Base-by-base conservation (phyloP, 192 early-diverging fungal genomes). In the Podila horticola region DNA sequence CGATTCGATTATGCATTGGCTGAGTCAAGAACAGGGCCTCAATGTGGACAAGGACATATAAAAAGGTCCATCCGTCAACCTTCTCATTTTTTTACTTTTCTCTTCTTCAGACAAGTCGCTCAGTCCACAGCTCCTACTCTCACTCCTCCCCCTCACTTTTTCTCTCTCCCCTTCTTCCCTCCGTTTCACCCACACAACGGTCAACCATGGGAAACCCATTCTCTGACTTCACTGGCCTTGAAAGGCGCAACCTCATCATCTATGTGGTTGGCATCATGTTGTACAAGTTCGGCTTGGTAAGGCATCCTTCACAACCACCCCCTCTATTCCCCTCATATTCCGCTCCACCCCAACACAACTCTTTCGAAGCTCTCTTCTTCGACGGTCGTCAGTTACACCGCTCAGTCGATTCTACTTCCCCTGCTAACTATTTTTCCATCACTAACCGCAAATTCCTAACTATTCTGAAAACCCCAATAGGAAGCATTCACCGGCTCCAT, bases 231-330 rank as follows among this genome's bases (percentile, higher is more conserved):
- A 84, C 88, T 85, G 71, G 49, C 36, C 31, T 51, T 0, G 88
- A 89, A 65, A 71, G 71, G 15, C 58, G 75, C 13, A 88, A 90
- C 70, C 31, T 90, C 48, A 60, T 82, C 57, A 67, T 90, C 55
- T 90, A 88, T 63, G 82, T 90, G 77, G 11, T 69, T 20, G 88
- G 88, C 19, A 90, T 90, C 72, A 90, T 90, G 88, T 61, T 69
- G 64, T 88, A 86, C 79, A 88, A 88, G 75, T 90, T 90, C 61
- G 87, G 75, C 30, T 71, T 86, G 48, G 88, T 88, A 86, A 65
- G 62, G 33, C 19, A 11, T 31, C 7, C 19, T 17, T 20, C 13
- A 31, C 31, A 31, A n/a, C n/a, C n/a, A n/a, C n/a, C n/a, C 24
- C 31, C 20, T 5, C 45, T 22, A 50, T 10, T 28, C 24, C 29